Evolutionary conservation across 148 eudicot species (phyloP), one percentile per base, ranked within the genome.

Genomic region (Silene conica): DNA sequence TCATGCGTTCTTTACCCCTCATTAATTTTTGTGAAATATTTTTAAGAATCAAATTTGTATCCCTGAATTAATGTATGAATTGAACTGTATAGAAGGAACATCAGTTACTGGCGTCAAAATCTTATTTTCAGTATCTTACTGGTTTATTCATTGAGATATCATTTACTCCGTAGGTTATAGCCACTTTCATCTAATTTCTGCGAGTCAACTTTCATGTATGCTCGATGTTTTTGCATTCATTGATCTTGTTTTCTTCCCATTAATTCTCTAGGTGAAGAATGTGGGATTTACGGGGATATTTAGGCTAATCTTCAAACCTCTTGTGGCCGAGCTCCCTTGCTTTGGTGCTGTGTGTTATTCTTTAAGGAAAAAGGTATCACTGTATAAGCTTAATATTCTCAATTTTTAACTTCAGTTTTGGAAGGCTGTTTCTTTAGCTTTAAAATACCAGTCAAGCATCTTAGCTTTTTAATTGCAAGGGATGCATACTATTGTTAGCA

Each of bases 241-340:
- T 80, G 28, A 63, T 57, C 6, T 16, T 55, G 69, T 72, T 19
- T 21, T 76, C 67, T 65, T 70, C 67, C 5, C 28, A 23, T 50
- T 75, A 48, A 38, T 67, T 57, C 38, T 85, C 38, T 59, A 93
- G 98, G 91, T 93, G 21, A 89, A 90, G 76, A 86, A 93, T 74
- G 80, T 93, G 28, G 89, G 84, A 41, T 93, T 93, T 62, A 93
- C 98, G 2, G 98, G 98, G 67, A 77, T 93, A 52, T 93, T 93
- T 82, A 87, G 98, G 77, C 52, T 93, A 58, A 85, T 90, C 60
- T 89, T 93, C 76, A 93, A 86, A 73, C 98, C 98, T 26, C 85
- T 93, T 13, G 92, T 90, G 67, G 84, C 86, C 62, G 89, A 89
- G 72, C 72, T 93, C 71, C 96, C 96, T 68, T 90, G 98, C 67